Evolutionary conservation across 225 moss, liverwort and hornwort species (phyloP).

Genomic region (Sphagnum tenellum): DNA sequence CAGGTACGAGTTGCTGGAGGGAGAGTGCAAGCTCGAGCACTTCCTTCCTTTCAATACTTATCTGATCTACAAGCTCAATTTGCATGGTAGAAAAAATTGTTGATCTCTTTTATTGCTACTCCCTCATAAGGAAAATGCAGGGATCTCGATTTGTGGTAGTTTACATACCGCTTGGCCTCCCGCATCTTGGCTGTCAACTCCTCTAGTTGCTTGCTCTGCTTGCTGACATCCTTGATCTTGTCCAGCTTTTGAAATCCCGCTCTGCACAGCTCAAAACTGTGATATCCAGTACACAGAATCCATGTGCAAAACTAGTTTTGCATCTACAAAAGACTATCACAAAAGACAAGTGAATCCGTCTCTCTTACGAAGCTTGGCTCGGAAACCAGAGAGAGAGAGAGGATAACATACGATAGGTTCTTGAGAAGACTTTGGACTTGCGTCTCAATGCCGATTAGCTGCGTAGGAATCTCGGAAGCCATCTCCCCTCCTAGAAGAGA

Average conservation of each 20-base stretch:
- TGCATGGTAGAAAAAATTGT: neutral
- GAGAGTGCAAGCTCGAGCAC: too few relatives aligned
- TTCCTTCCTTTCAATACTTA: too few relatives aligned
- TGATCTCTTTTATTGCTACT: neutral
- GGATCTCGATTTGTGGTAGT: neutral
- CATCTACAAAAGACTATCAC: neutral
- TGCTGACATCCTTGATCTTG: slow-evolving; percentile 69
- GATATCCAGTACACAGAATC: neutral
- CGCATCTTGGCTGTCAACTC: slow-evolving; percentile 95
- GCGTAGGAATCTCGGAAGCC: slow-evolving; percentile 9
- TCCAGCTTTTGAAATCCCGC: slow-evolving; percentile 88
- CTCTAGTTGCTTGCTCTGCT: slow-evolving; percentile 65
- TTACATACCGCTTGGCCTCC: slow-evolving; percentile 70
- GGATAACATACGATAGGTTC: slow-evolving; percentile 24
- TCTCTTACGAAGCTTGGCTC: neutral
- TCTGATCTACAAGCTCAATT: too few relatives aligned
- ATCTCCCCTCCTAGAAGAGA: slow-evolving; percentile 10
- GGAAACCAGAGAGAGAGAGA: neutral
- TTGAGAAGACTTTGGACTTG: slow-evolving; percentile 25
- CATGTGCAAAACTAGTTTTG: neutral
- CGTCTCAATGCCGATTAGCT: slow-evolving; percentile 8
- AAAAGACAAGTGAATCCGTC: neutral
- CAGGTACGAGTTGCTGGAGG: too few relatives aligned
- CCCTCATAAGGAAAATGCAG: neutral
- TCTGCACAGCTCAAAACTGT: slow-evolving; percentile 11